Base-by-base conservation (phyloP, 192 early-diverging fungal genomes). In the Coemansia sp. region DNA sequence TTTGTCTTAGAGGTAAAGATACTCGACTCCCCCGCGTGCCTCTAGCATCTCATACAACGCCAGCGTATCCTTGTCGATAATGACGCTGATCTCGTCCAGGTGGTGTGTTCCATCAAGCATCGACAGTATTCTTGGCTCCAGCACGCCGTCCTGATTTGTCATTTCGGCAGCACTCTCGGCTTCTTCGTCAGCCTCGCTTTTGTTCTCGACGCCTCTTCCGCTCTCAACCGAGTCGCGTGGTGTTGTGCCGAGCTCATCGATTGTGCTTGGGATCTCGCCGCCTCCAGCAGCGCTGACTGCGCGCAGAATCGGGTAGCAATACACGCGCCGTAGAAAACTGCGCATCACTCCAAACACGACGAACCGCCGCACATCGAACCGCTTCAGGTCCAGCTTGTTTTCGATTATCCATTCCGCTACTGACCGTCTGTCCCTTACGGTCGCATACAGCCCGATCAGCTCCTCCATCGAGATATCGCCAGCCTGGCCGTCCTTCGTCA, bases 301-400 rank as follows among this genome's bases (percentile, higher is more conserved):
- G 42, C 65, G 57, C 13, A 80, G n/a, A 33, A 80, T 60, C 23
- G 97, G 97, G 70, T 95, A 98, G 71, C 92, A 94, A 70, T 98
- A 91, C 17, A 99, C 88, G 3, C 97, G 86, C 54, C 89, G 87
- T 9, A 99, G 61, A 60, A 97, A 84, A 2, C 84, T 81, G 59
- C 97, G 90, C 61, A 96, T 84, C 0, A 95, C 85, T 4, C 95
- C 97, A 86, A 93, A 99, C 0, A 93, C 82, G 14, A 99, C 86
- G 57, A 99, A 90, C 15, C 96, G 87, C 25, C 95, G 81, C 50
- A 93, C 85, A 74, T 98, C 95, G 52, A 96, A 86, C 54, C 88
- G 86, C 22, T 87, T 72, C 19, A 82, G 68, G 8, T 76, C 57
- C 1, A 93, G 83, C 48, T 87, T 76, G 58, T 93, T 87, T 35